Evolutionary conservation across 2,329 filamentous ascomycete genomes (phyloP).

Genomic region (Colletotrichum sp.): DNA sequence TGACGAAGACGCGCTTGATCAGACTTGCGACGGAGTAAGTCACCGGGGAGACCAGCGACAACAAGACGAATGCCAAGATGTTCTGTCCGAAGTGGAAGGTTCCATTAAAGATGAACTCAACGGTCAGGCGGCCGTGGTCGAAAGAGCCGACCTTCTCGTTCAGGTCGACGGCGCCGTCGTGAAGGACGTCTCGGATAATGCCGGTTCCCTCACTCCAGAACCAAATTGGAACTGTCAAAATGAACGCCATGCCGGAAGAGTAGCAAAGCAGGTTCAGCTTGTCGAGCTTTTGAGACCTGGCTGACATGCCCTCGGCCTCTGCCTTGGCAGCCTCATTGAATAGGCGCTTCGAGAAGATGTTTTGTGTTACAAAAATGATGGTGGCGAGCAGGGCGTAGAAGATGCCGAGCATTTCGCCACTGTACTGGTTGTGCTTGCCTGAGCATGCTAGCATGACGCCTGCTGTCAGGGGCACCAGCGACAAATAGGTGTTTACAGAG

Average conservation of each 20-base stretch:
- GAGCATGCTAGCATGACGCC: constrained; percentile 98
- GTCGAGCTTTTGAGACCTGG: constrained; percentile 80
- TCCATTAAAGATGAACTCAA: constrained; percentile 98
- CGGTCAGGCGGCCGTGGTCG: constrained; percentile 72
- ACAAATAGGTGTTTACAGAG: constrained; percentile 84
- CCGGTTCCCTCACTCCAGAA: constrained; percentile 86
- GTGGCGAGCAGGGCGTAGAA: constrained; percentile 88
- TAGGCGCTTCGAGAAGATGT: constrained; percentile 96
- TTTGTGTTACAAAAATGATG: constrained; percentile 94
- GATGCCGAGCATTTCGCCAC: constrained; percentile 88
- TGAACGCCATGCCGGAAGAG: constrained; percentile 90
- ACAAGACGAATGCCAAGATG: constrained; percentile 88
- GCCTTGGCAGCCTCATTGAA: constrained; percentile 93
- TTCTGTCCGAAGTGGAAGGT: constrained; percentile 97
- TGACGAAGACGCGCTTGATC: constrained; percentile 97
- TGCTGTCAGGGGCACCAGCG: constrained; percentile 85
- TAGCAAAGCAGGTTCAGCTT: constrained; percentile 97
- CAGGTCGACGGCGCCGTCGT: constrained; percentile 77
- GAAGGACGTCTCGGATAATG: constrained; percentile 78
- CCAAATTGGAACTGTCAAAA: constrained; percentile 91
- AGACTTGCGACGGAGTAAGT: constrained; percentile 96
- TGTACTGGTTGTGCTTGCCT: constrained; percentile 71
- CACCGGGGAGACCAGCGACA: constrained; percentile 93
- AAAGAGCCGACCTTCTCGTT: constrained; percentile 67
- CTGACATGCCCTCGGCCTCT: constrained; percentile 72